Evolutionary conservation across 768 basidiomycete species (phyloP), one percentile per base, ranked within the genome.

Genomic region (Pulveroboletus sp.): DNA sequence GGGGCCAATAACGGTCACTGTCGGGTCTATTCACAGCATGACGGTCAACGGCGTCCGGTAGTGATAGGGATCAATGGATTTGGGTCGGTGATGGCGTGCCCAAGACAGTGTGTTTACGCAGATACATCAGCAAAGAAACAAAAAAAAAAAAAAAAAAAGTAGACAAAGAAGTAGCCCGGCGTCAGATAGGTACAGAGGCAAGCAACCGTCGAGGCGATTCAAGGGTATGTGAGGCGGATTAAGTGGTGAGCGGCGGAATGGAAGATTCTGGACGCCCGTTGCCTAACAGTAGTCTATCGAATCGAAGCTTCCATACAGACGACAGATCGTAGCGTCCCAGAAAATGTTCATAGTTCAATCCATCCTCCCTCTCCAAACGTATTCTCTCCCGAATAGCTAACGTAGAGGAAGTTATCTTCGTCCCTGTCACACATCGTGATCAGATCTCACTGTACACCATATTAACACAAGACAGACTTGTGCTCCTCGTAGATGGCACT

Each of bases 401-500:
- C 93, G 66, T 97, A 99, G 37, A 99, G 78, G 81, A 99, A 99
- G 55, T 93, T 93, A 68, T 99, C 96, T 69, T 99, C 96, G 60
- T 99, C 96, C 80, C 94, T 97, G 55, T 18, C 18, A 49, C 45
- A 49, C 5, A 55, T 40, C 17, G 12, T 46, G 31, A 61, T 74
- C 57, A 75, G 67, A 49, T 56, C 17, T n/a, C 38, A 46, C 17
- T 26, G 17, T n/a, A 52, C 46, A 39, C 39, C 15, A 43, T 46
- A 31, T 26, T 14, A 39, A 46, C 21, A 36, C 8, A 56, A 14
- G 12, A 78, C 90, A 64, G 55, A 97, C 94, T 98, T 98, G 80
- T 99, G 95, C 72, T 99, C 96, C 73, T 99, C 96, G 64, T 99
- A 99, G 65, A 99, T 97, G 49, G 92, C 85, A 63, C 91, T 93